Percentiles rank a stretch among this genome's conserved stretches.
Evolutionary conservation across 805 yeast species (phyloP).

Genomic region (Novakomyces olei): DNA sequence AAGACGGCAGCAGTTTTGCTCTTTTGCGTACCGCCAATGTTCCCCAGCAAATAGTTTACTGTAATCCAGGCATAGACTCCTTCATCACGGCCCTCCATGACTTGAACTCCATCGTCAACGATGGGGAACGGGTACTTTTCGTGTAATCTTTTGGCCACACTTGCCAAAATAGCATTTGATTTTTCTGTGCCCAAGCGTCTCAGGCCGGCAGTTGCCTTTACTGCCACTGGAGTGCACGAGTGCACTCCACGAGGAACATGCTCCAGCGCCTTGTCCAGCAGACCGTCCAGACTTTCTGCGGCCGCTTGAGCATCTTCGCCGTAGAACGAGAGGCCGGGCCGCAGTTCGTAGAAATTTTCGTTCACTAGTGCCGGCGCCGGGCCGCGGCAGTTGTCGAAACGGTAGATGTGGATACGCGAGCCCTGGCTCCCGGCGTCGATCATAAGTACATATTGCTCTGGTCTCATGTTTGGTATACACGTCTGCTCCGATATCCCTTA

Average conservation of each 20-base stretch:
- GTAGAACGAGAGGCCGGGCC: slow-evolving; percentile 78
- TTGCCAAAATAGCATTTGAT: slow-evolving; percentile 44
- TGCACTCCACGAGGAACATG: slow-evolving; percentile 53
- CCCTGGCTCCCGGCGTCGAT: slow-evolving; percentile 97
- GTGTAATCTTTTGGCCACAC: slow-evolving; percentile 58
- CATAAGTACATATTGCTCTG: slow-evolving; percentile 81
- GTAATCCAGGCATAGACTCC: slow-evolving; percentile 99
- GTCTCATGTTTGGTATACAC: slow-evolving; percentile 18
- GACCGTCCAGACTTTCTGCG: slow-evolving; percentile 70
- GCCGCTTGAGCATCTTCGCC: slow-evolving; percentile 66
- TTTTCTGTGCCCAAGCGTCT: slow-evolving; percentile 62
- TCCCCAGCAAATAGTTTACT: slow-evolving; percentile 76
- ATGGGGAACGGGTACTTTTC: slow-evolving; percentile 78
- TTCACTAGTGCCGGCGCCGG: slow-evolving; percentile 60
- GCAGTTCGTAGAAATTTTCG: slow-evolving; percentile 70
- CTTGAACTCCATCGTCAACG: slow-evolving; percentile 65
- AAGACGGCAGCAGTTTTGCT: slow-evolving; percentile 87
- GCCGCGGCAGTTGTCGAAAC: slow-evolving; percentile 67
- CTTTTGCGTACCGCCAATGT: slow-evolving; percentile 59
- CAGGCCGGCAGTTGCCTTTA: slow-evolving; percentile 95
- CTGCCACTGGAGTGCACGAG: slow-evolving; percentile 79
- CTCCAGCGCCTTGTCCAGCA: slow-evolving; percentile 52
- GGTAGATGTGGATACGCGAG: slow-evolving; percentile 83
- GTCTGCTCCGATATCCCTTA: slow-evolving; percentile 20
- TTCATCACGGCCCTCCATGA: slow-evolving; percentile 92